Evolutionary conservation across 495 filamentous ascomycete species (phyloP).

Genomic region (Xylaria cubensis): DNA sequence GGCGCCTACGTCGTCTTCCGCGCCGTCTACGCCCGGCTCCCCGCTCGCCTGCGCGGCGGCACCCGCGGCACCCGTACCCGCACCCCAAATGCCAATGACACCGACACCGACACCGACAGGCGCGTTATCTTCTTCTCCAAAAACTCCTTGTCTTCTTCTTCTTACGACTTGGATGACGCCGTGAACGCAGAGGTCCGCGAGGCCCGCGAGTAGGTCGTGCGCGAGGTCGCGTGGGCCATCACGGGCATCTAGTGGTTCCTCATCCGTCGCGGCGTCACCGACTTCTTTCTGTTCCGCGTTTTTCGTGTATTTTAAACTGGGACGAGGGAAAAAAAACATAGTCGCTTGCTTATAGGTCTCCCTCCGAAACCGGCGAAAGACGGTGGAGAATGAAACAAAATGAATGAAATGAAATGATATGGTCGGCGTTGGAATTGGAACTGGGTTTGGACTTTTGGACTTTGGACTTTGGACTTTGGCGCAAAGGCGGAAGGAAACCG

Average conservation of each 20-base stretch:
- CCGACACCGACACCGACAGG: constrained; percentile 20
- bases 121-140: constrained; percentile 38
- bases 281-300: constrained; percentile 24
- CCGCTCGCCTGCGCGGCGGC: constrained; percentile 32
- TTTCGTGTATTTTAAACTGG: constrained; percentile 13
- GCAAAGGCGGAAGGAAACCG: too few species aligned
- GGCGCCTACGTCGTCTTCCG: constrained; percentile 62
- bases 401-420: neutral
- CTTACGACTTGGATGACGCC: constrained; percentile 17
- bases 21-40: constrained; percentile 50
- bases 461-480: too few species aligned
- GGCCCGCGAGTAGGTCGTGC: constrained; percentile 39
- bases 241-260: constrained; percentile 37
- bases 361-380: neutral
- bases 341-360: neutral
- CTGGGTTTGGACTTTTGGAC: neutral
- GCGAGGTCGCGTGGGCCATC: constrained; percentile 35
- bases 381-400: neutral
- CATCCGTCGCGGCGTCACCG: constrained; percentile 29
- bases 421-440: constrained; percentile 8
- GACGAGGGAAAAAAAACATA: neutral
- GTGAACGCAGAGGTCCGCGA: constrained; percentile 35
- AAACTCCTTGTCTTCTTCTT: constrained; percentile 31
- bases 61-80: neutral
- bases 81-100: constrained; percentile 1